A percentile compares a stretch with the other conserved stretches of the same genome.
phyloP scores from a whole-genome alignment of 176 grass and related monocot species.

The Leersia perrieri region DNA sequence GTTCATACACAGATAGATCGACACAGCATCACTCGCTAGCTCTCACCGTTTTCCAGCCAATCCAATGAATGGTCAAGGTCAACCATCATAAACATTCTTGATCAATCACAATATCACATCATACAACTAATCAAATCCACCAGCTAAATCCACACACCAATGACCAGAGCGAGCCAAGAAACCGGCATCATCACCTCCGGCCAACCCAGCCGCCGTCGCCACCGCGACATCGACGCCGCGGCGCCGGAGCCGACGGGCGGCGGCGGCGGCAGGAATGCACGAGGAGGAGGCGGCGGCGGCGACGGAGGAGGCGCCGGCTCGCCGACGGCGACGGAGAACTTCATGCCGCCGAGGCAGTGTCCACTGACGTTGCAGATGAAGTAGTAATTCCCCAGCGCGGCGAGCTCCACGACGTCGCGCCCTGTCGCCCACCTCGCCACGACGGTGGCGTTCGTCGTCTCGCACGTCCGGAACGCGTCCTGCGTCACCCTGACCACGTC shows the following conservation, averaged over 20 bases:
- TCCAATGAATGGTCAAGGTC: constrained; percentile 1
- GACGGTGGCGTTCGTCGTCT: constrained; percentile 33
- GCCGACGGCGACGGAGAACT: constrained; percentile 46
- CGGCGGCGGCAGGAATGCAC: not conserved
- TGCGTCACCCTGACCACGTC: constrained; percentile 56
- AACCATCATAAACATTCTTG: not conserved
- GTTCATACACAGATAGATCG: not conserved
- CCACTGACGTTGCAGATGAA: constrained; percentile 73
- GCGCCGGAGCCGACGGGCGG: constrained; percentile 28
- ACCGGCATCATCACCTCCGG: not conserved
- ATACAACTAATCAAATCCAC: not conserved
- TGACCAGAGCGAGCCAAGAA: not conserved
- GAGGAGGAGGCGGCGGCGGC: not conserved
- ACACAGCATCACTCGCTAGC: not conserved
- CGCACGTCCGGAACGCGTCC: constrained; percentile 55
- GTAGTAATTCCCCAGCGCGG: constrained; percentile 46
- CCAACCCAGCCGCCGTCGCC: not conserved
- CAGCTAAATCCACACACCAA: constrained; percentile 8
- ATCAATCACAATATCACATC: not conserved
- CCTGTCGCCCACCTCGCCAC: constrained; percentile 46
- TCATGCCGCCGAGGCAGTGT: constrained; percentile 84
- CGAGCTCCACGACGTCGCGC: constrained; percentile 47
- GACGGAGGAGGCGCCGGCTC: constrained; percentile 1
- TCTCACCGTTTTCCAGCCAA: not conserved
- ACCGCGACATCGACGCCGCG: not conserved